These are phyloP conservation scores for Cylindrodendrum hubeiense DNA, from an alignment of 2,329 filamentous ascomycete species.

Conservation along the genomic window DNA sequence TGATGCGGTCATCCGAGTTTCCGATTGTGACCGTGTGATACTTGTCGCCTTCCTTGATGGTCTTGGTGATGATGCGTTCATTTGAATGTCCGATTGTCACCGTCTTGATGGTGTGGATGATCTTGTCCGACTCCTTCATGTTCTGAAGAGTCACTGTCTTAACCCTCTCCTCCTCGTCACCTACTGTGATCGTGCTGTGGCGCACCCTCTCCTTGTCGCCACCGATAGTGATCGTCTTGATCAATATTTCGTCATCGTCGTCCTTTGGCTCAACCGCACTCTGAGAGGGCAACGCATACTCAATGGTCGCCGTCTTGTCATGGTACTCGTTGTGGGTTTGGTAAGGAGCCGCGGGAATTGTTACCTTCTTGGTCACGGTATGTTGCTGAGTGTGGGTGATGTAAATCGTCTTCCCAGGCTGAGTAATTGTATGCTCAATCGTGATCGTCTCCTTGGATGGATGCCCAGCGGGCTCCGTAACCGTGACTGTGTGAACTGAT, in stretches of 20 bases:
- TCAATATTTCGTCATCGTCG: neutral
- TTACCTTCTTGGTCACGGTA: constrained; percentile 38
- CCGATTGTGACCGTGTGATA: constrained; percentile 30
- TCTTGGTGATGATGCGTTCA: neutral
- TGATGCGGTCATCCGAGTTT: constrained; percentile 20
- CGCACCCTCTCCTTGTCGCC: constrained; percentile 10
- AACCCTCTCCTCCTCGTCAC: neutral
- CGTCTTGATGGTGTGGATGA: constrained; percentile 2
- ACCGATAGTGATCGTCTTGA: constrained; percentile 19
- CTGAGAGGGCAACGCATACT: neutral
- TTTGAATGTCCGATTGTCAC: neutral
- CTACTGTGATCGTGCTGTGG: constrained; percentile 3
- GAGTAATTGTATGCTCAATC: constrained; percentile 36
- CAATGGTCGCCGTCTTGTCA: neutral
- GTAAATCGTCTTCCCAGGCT: constrained; percentile 40
- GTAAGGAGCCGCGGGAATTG: constrained; percentile 19
- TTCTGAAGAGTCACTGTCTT: neutral
- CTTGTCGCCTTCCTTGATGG: neutral
- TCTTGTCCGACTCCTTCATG: neutral
- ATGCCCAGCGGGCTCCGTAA: constrained; percentile 29
- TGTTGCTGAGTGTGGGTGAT: constrained; percentile 39
- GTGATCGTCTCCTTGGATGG: constrained; percentile 45
- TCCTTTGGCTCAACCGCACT: neutral
- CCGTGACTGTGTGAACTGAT: constrained; percentile 31
- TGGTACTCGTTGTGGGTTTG: neutral